Conservation (phyloP, 2,329 filamentous ascomycete species). For the Colletotrichum costaricense region DNA sequence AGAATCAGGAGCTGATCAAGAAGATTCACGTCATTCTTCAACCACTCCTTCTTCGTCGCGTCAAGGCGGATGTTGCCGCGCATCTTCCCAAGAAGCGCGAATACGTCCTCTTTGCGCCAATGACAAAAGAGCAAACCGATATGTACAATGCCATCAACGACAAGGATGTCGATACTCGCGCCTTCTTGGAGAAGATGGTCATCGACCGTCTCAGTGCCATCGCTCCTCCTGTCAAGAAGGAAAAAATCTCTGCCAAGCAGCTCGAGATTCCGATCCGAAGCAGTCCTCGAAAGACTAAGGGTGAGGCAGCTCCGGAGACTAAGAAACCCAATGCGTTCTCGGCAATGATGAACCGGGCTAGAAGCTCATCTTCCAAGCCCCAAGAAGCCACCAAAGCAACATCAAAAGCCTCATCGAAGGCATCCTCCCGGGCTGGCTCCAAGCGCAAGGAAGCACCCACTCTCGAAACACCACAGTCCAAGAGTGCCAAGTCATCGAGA, state of each 20-base stretch:
- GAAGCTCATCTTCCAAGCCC: constrained; percentile 38
- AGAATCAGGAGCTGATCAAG: constrained; percentile 63
- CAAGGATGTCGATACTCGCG: constrained; percentile 70
- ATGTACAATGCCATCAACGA: constrained; percentile 78
- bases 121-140: constrained; percentile 91
- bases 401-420: constrained; percentile 37
- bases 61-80: constrained; percentile 94
- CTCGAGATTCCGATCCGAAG: constrained; percentile 49
- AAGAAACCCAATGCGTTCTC: constrained; percentile 59
- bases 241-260: constrained; percentile 39
- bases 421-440: constrained; percentile 26
- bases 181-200: constrained; percentile 86
- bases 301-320: constrained; percentile 35
- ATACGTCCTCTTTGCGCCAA: constrained; percentile 93
- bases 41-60: constrained; percentile 85
- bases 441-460: constrained; percentile 49
- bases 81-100: constrained; percentile 96
- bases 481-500: constrained; percentile 80
- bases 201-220: constrained; percentile 66
- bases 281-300: constrained; percentile 47
- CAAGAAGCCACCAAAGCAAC: constrained; percentile 30
- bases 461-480: constrained; percentile 55
- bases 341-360: constrained; percentile 59
- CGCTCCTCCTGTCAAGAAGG: constrained; percentile 48
- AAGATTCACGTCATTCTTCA: constrained; percentile 95